These are phyloP conservation scores for Setaria italica DNA, from an alignment of 202 grass and related monocot genomes.

Conservation along the genomic window DNA sequence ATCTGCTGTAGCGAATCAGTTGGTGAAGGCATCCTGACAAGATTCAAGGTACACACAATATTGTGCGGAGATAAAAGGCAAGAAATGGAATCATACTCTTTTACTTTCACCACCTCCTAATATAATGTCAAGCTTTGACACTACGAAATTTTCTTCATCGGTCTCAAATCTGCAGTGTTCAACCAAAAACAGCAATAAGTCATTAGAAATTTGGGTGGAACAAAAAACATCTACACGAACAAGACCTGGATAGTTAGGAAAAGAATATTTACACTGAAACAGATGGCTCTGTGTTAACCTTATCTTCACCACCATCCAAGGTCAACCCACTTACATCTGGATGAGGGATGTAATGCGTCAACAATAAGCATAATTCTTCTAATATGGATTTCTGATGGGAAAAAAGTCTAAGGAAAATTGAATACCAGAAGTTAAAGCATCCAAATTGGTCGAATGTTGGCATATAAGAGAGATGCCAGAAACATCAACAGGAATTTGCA, in stretches of 20 bases:
- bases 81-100: conserved; percentile 58
- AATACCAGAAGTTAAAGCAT: conserved; percentile 68
- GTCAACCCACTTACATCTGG: conserved; percentile 60
- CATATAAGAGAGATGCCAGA: conserved; percentile 89
- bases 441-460: conserved; percentile 71
- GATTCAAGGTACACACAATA: conserved; percentile 27
- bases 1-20: conserved; percentile 12
- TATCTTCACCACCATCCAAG: conserved; percentile 53
- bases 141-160: conserved; percentile 62
- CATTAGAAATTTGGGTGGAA: conserved; percentile 34
- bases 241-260: conserved; percentile 22
- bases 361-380: conserved; percentile 34
- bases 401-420: conserved; percentile 38
- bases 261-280: conserved; percentile 57
- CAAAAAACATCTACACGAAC: conserved; percentile 34
- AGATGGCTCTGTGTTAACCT: conserved; percentile 50
- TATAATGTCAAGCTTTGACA: conserved; percentile 83
- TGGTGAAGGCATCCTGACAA: conserved; percentile 23
- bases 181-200: conserved; percentile 46
- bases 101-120: conserved; percentile 82
- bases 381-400: conserved; percentile 35
- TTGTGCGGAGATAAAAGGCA: conserved; percentile 27
- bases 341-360: conserved; percentile 32
- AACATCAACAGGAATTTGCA: conserved; percentile 87
- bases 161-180: conserved; percentile 63